These are phyloP conservation scores for Rosa hybrid DNA, from an alignment of 331 rosid species.

Conservation along the genomic window DNA sequence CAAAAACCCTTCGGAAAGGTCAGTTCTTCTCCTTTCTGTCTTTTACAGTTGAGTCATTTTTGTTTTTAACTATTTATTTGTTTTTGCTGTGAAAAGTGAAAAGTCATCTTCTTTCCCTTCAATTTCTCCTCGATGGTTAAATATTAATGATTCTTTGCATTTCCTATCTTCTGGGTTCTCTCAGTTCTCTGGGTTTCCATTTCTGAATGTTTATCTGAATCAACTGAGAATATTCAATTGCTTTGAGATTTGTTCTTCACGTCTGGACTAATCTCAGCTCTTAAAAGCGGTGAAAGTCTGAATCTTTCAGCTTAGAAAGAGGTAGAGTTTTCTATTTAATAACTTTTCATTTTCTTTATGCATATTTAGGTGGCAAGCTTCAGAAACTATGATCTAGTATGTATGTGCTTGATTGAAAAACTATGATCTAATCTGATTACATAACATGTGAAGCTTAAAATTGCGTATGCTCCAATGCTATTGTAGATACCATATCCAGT, in stretches of 20 bases:
- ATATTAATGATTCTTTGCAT: no score
- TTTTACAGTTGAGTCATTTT: no score
- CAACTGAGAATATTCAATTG: not conserved
- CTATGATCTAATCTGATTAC: not conserved
- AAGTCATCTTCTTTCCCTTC: no score
- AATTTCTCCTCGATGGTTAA: not conserved
- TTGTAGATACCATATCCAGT: not conserved
- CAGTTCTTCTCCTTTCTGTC: no score
- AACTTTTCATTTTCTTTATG: no score
- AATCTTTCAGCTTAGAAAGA: not conserved
- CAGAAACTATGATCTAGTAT: not conserved
- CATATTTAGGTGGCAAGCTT: no score
- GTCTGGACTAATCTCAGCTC: not conserved
- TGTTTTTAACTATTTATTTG: no score
- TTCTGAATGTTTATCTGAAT: not conserved
- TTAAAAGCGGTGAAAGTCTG: not conserved
- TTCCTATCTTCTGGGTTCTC: no score
- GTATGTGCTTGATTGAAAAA: not conserved
- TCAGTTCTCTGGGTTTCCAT: not conserved
- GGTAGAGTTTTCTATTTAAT: not conserved
- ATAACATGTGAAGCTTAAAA: not conserved
- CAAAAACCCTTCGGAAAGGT: no score
- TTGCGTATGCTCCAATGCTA: not conserved
- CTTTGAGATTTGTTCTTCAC: not conserved
- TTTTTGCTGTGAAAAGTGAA: no score